These are phyloP conservation scores for Sclerotinia spermophila DNA, from an alignment of 2,329 filamentous ascomycete genomes.

Conservation along the genomic window DNA sequence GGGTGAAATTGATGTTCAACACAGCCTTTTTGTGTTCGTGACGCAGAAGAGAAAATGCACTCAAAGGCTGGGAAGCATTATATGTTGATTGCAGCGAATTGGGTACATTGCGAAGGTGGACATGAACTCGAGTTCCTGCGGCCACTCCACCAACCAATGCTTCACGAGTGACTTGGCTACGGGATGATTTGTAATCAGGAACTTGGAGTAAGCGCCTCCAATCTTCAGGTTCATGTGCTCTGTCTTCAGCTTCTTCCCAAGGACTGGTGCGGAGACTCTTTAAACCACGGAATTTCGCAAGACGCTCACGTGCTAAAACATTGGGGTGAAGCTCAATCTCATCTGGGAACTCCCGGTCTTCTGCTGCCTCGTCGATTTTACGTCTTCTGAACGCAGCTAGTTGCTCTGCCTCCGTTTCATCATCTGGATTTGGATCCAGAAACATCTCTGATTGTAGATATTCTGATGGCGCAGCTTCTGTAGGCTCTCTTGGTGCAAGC, in stretches of 20 bases:
- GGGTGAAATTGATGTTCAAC: constrained; percentile 83
- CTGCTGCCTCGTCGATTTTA: constrained; percentile 75
- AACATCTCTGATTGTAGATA: constrained; percentile 95
- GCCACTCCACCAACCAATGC: constrained; percentile 83
- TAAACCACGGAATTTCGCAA: constrained; percentile 82
- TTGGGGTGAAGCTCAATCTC: constrained; percentile 93
- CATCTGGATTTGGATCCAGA: constrained; percentile 68
- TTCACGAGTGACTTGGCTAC: constrained; percentile 73
- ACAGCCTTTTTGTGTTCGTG: constrained; percentile 94
- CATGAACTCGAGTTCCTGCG: constrained; percentile 76
- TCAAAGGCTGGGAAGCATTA: constrained; percentile 57
- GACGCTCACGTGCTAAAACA: constrained; percentile 77
- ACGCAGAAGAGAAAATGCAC: constrained; percentile 80
- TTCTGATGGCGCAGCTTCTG: constrained; percentile 78
- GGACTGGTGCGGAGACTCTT: constrained; percentile 85
- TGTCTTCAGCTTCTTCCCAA: constrained; percentile 88
- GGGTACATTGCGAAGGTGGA: constrained; percentile 66
- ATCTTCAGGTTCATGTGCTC: constrained; percentile 80
- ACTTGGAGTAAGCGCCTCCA: constrained; percentile 85
- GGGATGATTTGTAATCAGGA: constrained; percentile 83
- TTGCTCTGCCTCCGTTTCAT: constrained; percentile 74
- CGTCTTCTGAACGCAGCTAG: constrained; percentile 76
- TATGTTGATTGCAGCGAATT: constrained; percentile 51
- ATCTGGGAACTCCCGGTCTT: constrained; percentile 94
- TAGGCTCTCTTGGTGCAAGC: constrained; percentile 61